Conservation (phyloP, 805 yeast genomes). For the Komagataella pseudopastoris region DNA sequence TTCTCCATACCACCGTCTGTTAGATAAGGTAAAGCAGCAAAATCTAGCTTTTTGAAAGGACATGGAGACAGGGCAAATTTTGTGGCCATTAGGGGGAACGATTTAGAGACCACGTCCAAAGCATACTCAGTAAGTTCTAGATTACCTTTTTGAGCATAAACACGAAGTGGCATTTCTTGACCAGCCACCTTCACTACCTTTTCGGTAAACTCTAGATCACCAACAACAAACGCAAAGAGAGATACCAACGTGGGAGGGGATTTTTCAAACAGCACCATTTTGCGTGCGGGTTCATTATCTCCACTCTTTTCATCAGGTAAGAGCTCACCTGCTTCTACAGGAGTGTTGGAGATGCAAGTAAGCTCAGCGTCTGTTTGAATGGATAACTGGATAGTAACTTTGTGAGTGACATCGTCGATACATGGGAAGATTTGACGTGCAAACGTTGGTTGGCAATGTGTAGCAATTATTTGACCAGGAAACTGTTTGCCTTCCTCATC, state of each 20-base stretch:
- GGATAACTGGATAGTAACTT: constrained; percentile 35
- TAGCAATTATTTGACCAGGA: constrained; percentile 41
- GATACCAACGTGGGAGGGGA: constrained; percentile 53
- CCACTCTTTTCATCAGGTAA: constrained; percentile 12
- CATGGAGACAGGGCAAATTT: constrained; percentile 26
- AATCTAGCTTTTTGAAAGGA: constrained; percentile 54
- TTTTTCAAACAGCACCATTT: constrained; percentile 28
- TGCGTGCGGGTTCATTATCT: constrained; percentile 5
- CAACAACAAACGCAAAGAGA: constrained; percentile 54
- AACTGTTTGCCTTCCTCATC: constrained; percentile 34
- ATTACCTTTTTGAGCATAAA: constrained; percentile 44
- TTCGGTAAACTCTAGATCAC: constrained; percentile 47
- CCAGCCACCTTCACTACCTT: constrained; percentile 14
- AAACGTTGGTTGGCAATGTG: constrained; percentile 61
- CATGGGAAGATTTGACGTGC: constrained; percentile 57
- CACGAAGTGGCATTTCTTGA: constrained; percentile 28
- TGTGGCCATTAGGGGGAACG: constrained; percentile 33
- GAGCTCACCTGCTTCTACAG: constrained; percentile 15
- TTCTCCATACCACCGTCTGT: constrained; percentile 77
- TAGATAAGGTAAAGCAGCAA: constrained; percentile 56
- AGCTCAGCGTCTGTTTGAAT: constrained; percentile 31
- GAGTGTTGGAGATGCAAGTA: constrained; percentile 38
- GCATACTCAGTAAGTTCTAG: constrained; percentile 33
- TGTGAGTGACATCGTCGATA: constrained; percentile 48
- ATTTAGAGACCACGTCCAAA: constrained; percentile 28